A percentile compares a stretch with the other conserved stretches of the same genome.
Conservation (phyloP, 257 asterid species). For the Przewalskia tangutica region DNA sequence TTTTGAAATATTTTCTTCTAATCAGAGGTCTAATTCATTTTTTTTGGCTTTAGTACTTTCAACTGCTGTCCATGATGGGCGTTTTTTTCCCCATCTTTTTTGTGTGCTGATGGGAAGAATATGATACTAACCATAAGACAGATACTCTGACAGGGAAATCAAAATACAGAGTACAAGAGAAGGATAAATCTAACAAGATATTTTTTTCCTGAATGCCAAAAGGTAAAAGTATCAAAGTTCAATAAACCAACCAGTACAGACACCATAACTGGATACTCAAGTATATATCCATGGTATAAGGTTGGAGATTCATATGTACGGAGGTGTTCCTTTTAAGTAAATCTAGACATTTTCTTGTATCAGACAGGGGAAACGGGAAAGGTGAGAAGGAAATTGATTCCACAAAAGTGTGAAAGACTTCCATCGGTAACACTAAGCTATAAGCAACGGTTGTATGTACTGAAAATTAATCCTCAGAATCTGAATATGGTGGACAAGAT, state of each 20-base stretch:
- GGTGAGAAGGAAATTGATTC: not conserved
- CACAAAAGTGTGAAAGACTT: not conserved
- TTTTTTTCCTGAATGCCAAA: not conserved
- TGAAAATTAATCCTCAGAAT: conserved; percentile 37
- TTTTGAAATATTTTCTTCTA: too few relatives aligned
- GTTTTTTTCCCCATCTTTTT: too few relatives aligned
- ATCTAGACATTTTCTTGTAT: not conserved
- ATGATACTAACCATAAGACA: not conserved
- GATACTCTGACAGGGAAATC: not conserved
- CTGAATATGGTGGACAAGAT: conserved; percentile 73
- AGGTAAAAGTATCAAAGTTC: not conserved
- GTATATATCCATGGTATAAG: not conserved
- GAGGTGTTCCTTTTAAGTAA: not conserved
- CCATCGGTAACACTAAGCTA: not conserved
- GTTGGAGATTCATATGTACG: not conserved
- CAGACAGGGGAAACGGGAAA: too few relatives aligned
- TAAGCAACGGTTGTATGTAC: not conserved
- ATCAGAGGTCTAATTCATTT: too few relatives aligned
- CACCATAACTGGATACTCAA: not conserved
- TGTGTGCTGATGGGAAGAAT: too few relatives aligned
- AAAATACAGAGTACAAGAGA: not conserved
- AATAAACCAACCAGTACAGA: not conserved
- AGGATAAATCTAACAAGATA: not conserved
- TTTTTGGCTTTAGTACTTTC: too few relatives aligned
- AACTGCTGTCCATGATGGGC: too few relatives aligned